phyloP scores from a whole-genome alignment of 176 grass and related monocot species.

The Zoysia japonica region DNA sequence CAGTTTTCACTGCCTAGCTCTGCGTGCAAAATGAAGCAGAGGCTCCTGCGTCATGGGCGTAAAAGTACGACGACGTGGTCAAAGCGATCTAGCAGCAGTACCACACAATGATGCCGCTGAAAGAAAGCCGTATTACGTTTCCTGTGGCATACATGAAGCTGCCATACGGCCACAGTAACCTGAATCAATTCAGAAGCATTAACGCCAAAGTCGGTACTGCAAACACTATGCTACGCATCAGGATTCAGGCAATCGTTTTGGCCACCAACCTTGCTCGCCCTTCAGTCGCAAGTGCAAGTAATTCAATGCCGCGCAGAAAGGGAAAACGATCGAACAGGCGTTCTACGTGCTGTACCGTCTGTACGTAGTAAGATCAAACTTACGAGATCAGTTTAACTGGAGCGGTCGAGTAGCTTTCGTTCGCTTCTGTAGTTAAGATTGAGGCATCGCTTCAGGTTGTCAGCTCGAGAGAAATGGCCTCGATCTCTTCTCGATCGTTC shows the following conservation, averaged over 20 bases:
- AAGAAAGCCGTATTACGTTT: background rate
- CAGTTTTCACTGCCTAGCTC: background rate
- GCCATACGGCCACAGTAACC: constrained; percentile 1
- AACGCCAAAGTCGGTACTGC: constrained; percentile 22
- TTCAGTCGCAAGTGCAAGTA: background rate
- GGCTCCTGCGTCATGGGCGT: background rate
- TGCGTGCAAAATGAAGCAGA: background rate
- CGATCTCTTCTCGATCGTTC: background rate
- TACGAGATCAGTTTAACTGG: too few species aligned
- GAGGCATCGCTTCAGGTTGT: background rate
- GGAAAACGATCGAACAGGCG: background rate
- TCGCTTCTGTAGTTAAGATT: background rate
- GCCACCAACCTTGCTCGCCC: background rate
- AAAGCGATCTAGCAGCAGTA: background rate
- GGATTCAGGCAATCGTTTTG: background rate
- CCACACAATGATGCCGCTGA: constrained; percentile 1
- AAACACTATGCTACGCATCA: background rate
- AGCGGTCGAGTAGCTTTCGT: background rate
- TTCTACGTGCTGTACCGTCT: too few species aligned
- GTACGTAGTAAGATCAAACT: too few species aligned
- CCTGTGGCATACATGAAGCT: background rate
- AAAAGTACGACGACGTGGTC: background rate
- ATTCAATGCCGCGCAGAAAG: constrained; percentile 17
- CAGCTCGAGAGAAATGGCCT: background rate
- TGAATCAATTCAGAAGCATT: constrained; percentile 35